These are phyloP conservation scores for Ailanthus altissimus DNA, from an alignment of 345 rosid species.

Conservation along the genomic window DNA sequence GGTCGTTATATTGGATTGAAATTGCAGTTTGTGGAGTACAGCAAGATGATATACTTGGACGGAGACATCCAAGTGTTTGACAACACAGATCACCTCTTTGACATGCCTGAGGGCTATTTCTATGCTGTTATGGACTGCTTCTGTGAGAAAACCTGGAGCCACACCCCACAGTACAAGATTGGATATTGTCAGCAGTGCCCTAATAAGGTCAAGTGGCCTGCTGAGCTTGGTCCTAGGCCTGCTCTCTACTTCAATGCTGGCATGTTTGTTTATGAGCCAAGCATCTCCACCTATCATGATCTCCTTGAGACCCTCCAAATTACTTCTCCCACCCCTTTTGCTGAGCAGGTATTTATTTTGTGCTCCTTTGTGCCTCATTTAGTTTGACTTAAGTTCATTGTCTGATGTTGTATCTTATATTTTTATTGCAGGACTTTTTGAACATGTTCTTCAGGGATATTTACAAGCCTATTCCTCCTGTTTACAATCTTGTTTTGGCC, in stretches of 20 bases:
- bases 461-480: conserved; percentile 57
- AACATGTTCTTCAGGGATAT: conserved; percentile 66
- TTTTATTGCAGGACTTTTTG: conserved; percentile 47
- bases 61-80: conserved; percentile 81
- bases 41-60: conserved; percentile 68
- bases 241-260: conserved; percentile 79
- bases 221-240: conserved; percentile 54
- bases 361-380: background rate
- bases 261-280: conserved; percentile 70
- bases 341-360: conserved; percentile 60
- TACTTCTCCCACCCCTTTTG: conserved; percentile 60
- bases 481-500: conserved; percentile 71
- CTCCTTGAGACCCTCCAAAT: conserved; percentile 48
- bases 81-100: conserved; percentile 71
- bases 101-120: conserved; percentile 54
- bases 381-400: background rate
- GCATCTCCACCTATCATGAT: conserved; percentile 37
- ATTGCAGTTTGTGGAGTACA: conserved; percentile 61
- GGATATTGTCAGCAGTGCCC: conserved; percentile 86
- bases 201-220: conserved; percentile 54
- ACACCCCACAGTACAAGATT: conserved; percentile 55
- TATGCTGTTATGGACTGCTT: conserved; percentile 78
- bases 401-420: background rate
- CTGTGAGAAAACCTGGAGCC: conserved; percentile 80
- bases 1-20: background rate